These are phyloP conservation scores for Candida arabinofermentans DNA, from an alignment of 805 yeast genomes.

Conservation along the genomic window DNA sequence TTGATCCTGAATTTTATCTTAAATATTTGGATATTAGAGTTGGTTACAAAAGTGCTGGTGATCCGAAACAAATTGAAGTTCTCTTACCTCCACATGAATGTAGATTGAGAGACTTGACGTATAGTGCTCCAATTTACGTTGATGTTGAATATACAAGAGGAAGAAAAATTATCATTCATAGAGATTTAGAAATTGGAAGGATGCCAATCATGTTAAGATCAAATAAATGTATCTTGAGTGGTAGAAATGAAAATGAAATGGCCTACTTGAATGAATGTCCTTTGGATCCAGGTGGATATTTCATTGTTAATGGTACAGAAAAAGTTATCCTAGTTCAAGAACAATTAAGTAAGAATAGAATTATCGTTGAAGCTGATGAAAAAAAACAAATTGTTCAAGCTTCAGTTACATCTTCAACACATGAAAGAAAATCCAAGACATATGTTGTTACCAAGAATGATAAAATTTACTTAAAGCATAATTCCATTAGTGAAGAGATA, in stretches of 20 bases:
- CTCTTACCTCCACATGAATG: conserved; percentile 91
- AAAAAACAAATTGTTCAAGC: conserved; percentile 94
- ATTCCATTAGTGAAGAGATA: conserved; percentile 90
- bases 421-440: conserved; percentile 96
- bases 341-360: conserved; percentile 94
- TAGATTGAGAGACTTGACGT: conserved; percentile 87
- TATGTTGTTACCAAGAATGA: conserved; percentile 91
- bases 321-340: conserved; percentile 96
- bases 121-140: conserved; percentile 92
- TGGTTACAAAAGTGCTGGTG: conserved; percentile 67
- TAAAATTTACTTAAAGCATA: conserved; percentile 87
- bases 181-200: conserved; percentile 90
- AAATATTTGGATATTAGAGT: conserved; percentile 91
- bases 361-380: conserved; percentile 96
- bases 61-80: conserved; percentile 47
- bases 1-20: conserved; percentile 93
- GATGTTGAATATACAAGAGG: conserved; percentile 98
- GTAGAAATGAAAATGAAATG: conserved; percentile 77
- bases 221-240: conserved; percentile 82
- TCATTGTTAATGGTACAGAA: conserved; percentile 96
- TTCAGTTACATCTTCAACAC: conserved; percentile 96
- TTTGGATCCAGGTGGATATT: conserved; percentile 97
- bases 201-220: conserved; percentile 99
- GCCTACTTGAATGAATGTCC: conserved; percentile 92
- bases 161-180: conserved; percentile 81